Evolutionary conservation across 768 basidiomycete genomes (phyloP), one percentile per base, ranked within the genome.

Genomic region (Vararia minispora): DNA sequence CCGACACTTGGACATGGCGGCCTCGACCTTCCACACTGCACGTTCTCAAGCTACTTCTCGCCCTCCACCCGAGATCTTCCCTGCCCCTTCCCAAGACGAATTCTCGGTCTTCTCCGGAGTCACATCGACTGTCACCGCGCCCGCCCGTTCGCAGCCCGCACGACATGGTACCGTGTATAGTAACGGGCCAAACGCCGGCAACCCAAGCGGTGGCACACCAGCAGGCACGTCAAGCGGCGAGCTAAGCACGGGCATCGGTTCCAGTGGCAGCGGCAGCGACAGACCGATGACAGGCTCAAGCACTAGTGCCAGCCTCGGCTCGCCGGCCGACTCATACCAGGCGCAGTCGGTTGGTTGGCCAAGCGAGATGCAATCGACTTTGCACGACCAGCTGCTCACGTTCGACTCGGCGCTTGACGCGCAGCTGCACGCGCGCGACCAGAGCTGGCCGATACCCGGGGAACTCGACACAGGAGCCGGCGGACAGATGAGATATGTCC

Each of bases 51-150:
- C 24, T 62, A 64, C 10, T 60, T 62, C 46, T 70, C 57, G 22
- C 33, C 59, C 65, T 35, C 66, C 64, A 12, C 66, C 65, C 45
- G 75, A 79, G 56, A 78, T 79, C 21, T 82, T 83, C 55, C 60
- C 65, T 16, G 61, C 69, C 7, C 70, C 75, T 0, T 45, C 58
- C 10, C 68, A 74, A 39, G 82, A 85, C 52, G 81, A 84, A 50
- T 58, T 86, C 17, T 71, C 74, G 5, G 80, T 85, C 18, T 85
- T 85, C 54, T 74, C 79, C 34, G 83, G 83, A n/a, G 71, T 74
- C 49, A 82, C 75, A 8, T 72, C 79, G 43, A 79, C 72, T 0
- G 61, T 84, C 17, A 60, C 63, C 7, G 76, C 72, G 0, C 73
- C 71, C 40, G 50, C 52, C 7, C 34, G 36, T 3, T 13, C 34